Evolutionary conservation across 371 early-diverging fungal genomes (phyloP).

Genomic region (Globomyces sp.): DNA sequence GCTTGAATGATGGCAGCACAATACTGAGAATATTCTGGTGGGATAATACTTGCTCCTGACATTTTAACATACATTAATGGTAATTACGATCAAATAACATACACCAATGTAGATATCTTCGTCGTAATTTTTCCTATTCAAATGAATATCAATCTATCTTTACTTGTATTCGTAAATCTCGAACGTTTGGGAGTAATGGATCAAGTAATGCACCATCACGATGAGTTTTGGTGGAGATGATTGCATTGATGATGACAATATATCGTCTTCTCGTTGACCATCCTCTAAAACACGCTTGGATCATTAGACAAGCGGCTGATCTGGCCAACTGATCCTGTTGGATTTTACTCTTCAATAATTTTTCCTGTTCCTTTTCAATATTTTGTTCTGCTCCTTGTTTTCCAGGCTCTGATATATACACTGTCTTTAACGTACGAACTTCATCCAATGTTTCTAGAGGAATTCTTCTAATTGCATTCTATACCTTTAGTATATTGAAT

Average conservation of each 20-base stretch:
- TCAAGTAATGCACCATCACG: slow-evolving; percentile 24
- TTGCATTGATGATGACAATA: slow-evolving; percentile 32
- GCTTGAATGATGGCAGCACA: slow-evolving; percentile 49
- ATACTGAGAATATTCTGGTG: slow-evolving; percentile 46
- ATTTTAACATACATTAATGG: neutral
- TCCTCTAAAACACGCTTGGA: slow-evolving; percentile 40
- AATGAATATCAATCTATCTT: neutral
- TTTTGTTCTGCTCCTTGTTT: neutral
- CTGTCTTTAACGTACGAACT: neutral
- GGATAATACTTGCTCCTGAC: slow-evolving; percentile 8
- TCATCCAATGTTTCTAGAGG: slow-evolving; percentile 7
- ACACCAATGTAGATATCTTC: slow-evolving; percentile 37
- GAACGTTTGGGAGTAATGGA: slow-evolving; percentile 29
- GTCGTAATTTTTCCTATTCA: slow-evolving; percentile 39
- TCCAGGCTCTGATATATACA: slow-evolving; percentile 9
- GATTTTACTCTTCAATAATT: neutral
- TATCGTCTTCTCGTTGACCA: slow-evolving; percentile 41
- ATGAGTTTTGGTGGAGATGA: slow-evolving; percentile 32
- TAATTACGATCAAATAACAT: slow-evolving; percentile 22
- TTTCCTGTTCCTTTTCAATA: neutral
- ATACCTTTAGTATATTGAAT: neutral
- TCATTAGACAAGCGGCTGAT: slow-evolving; percentile 42
- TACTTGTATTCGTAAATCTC: slow-evolving; percentile 36
- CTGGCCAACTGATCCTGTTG: slow-evolving; percentile 40
- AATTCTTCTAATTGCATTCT: slow-evolving; percentile 19